Evolutionary conservation across 345 rosid genomes (phyloP), one percentile per base, ranked within the genome.

Genomic region (Populus euphratica): DNA sequence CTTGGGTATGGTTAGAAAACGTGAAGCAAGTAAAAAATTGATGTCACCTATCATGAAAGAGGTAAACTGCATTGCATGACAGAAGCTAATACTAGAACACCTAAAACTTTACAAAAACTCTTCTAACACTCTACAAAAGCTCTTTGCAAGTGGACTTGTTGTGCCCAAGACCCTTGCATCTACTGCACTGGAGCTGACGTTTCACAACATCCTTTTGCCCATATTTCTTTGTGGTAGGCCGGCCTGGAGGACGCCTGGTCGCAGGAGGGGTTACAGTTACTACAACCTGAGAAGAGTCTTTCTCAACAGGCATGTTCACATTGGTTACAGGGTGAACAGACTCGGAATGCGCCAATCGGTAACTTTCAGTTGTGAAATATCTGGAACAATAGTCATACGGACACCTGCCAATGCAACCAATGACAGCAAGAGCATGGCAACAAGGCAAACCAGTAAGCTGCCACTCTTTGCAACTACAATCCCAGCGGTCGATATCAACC

Each of bases 61-160:
- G 77, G 39, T 41, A 43, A 44, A 13, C 14, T 13, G 49, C n/a
- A 69, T 23, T 70, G 21, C 56, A 66, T 36, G 20, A 41, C 73
- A 72, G 62, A 76, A 77, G 64, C 49, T 49, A 78, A 68, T 52
- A 81, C 86, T 80, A 70, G 83, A 59, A 74, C 16, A 44, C 76
- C 76, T 65, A 71, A 65, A n/a, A 56, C 68, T 80, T 72, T 80
- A 63, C 71, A 74, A 62, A 69, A 61, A 56, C 33, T 74, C 83
- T 29, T 69, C 86, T 84, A 78, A 63, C 80, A 81, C 81, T 72
- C 85, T 84, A 88, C 84, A 81, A 87, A 33, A 33, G 35, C 35
- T 33, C 97, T 88, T 93, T 95, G 92, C 99, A 95, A 73, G 99
- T 95, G 31, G 98, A 93, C 88, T 95, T 95, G 86, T 93, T 93